phyloP scores from a whole-genome alignment of 106 monocot genomes.

The Narthecium ossifragum region DNA sequence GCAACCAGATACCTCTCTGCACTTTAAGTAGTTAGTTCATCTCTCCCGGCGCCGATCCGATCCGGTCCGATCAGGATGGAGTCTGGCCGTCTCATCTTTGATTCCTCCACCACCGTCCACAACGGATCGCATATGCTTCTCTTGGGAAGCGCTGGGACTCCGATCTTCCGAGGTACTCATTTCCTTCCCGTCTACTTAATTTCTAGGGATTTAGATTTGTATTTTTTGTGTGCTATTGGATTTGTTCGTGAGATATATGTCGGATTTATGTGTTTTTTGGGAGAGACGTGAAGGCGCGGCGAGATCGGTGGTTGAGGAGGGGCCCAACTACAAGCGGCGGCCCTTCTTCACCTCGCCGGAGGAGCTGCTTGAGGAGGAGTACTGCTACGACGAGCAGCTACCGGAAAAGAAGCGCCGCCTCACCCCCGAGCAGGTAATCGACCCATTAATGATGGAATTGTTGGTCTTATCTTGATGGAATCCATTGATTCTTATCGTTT shows the following conservation, averaged over 20 bases:
- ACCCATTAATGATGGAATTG: too few relatives aligned
- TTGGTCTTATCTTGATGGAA: too few relatives aligned
- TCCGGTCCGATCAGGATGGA: conserved; percentile 35
- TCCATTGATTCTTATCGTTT: too few relatives aligned
- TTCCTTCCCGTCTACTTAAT: background rate
- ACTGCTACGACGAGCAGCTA: conserved; percentile 89
- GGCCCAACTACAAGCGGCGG: conserved; percentile 27
- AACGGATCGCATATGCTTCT: conserved; percentile 39
- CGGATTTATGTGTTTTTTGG: conserved; percentile 15
- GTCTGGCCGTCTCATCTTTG: conserved; percentile 51
- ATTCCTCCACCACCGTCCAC: conserved; percentile 18
- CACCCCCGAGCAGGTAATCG: conserved; percentile 84
- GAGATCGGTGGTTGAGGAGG: conserved; percentile 15
- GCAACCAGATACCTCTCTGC: background rate
- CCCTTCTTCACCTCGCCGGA: conserved; percentile 64
- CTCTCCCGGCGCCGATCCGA: background rate
- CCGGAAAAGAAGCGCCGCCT: conserved; percentile 97
- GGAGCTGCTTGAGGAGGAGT: conserved; percentile 69
- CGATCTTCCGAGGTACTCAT: conserved; percentile 33
- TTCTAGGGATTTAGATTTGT: conserved; percentile 1
- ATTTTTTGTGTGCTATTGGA: background rate
- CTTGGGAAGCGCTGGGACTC: conserved; percentile 21
- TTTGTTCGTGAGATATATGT: background rate
- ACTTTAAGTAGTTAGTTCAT: background rate
- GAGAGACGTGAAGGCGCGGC: conserved; percentile 15